Evolutionary conservation across 345 rosid species (phyloP), one percentile per base, ranked within the genome.

Genomic region (Bretschneidera sinensis): DNA sequence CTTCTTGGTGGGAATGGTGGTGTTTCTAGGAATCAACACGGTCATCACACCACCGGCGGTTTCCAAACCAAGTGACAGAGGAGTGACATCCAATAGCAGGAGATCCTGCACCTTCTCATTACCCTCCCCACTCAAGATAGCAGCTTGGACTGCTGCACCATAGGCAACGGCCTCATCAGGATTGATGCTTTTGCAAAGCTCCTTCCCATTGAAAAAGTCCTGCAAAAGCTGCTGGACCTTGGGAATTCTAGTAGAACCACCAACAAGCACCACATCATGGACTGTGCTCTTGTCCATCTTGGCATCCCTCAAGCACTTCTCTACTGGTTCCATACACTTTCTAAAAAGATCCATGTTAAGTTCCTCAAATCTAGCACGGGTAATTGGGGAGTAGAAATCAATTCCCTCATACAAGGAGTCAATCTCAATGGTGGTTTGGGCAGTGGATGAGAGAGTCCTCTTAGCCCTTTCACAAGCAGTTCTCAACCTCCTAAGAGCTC

Each of bases 101-200:
- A 87, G 91, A 71, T 87, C 95, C 21, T 87, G 91, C n/a, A 85
- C 95, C 78, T 85, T 87, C 85, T 87, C 95, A 17, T 85, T 85
- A 34, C 91, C 91, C 70, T 87, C 85, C 60, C 78, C 91, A 2
- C 89, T 83, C 74, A 87, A 83, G 48, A 87, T 87, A 59, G 95
- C 95, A 51, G 91, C 89, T 65, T 87, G 91, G 31, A 88, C 92
- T 1, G 89, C 96, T 47, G 96, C 96, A 74, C 96, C 92, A 17
- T 83, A 85, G 16, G 92, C 96, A 74, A 88, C 92, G 4, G 90
- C 96, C 74, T 88, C 96, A 34, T 88, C 88, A 0, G 88, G 96
- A 78, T 88, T 88, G 69, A 85, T 87, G 56, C 84, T 83, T 73
- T 87, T 85, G 81, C 89, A 87, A 0, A 87, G 85, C 74, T 87